A percentile compares a stretch with the other conserved stretches of the same genome.
Conservation (phyloP, 2,329 filamentous ascomycete genomes). For the Elsinoe fawcettii region DNA sequence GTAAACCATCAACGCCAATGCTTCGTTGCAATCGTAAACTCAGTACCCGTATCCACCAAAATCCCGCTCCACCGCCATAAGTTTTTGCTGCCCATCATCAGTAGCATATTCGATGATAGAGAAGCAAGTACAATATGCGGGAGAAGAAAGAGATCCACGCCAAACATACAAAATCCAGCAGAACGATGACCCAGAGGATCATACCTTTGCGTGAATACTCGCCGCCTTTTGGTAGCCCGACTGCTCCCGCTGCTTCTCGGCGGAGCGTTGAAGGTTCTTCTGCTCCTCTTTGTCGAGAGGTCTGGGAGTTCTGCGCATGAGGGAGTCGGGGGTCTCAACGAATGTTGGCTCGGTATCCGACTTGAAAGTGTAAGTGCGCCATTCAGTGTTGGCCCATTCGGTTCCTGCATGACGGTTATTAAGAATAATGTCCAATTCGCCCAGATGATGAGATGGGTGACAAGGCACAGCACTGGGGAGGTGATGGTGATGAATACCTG, state of each 20-base stretch:
- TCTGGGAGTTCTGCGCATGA: slow-evolving; percentile 22
- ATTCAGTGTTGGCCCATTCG: slow-evolving; percentile 68
- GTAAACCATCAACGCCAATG: neutral
- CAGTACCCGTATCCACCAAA: slow-evolving; percentile 18
- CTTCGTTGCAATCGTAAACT: neutral
- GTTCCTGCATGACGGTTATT: slow-evolving; percentile 45
- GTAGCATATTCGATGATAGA: neutral
- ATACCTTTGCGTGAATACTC: slow-evolving; percentile 20
- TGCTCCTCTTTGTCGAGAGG: slow-evolving; percentile 29
- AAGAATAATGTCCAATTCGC: slow-evolving; percentile 15
- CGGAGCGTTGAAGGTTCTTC: slow-evolving; percentile 26
- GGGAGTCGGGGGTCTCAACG: slow-evolving; percentile 30
- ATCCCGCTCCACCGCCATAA: neutral
- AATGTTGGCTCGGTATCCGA: slow-evolving; percentile 32
- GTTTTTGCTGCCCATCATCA: neutral
- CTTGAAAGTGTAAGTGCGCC: slow-evolving; percentile 58
- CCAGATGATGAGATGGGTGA: slow-evolving; percentile 12
- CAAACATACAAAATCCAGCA: slow-evolving; percentile 8
- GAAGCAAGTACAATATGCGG: neutral
- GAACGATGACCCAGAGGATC: slow-evolving; percentile 12
- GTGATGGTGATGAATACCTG: slow-evolving; percentile 29
- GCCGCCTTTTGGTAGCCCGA: slow-evolving; percentile 16
- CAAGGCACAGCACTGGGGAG: slow-evolving; percentile 8
- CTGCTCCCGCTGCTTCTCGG: slow-evolving; percentile 19
- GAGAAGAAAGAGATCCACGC: neutral